phyloP scores from a whole-genome alignment of 768 basidiomycete genomes.

The Lactarius tabidus region DNA sequence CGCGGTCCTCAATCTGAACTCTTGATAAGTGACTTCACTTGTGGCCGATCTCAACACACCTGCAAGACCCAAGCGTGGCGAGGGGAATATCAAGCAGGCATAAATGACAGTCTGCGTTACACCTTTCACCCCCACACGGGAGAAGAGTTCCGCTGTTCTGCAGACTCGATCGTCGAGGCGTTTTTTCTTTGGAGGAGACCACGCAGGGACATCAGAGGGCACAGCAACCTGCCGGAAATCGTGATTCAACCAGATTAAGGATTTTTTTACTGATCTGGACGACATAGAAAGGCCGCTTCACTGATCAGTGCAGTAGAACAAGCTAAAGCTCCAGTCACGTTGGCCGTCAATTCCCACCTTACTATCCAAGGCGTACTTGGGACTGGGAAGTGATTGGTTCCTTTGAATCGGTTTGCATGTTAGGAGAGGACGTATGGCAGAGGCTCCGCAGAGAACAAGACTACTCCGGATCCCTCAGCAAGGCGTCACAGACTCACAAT shows the following conservation, averaged over 20 bases:
- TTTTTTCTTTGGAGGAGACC: slow-evolving; percentile 38
- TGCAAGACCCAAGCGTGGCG: slow-evolving; percentile 38
- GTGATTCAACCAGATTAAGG: slow-evolving; percentile 15
- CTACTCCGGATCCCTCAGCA: too few species aligned
- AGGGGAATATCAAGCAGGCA: slow-evolving; percentile 29
- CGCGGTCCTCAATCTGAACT: slow-evolving; percentile 34
- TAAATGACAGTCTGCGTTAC: slow-evolving; percentile 38
- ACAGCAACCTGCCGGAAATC: slow-evolving; percentile 31
- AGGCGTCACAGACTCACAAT: too few species aligned
- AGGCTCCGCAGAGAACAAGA: too few species aligned
- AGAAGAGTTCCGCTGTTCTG: slow-evolving; percentile 35
- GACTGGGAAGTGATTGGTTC: not conserved
- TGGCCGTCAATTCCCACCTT: slow-evolving; percentile 30
- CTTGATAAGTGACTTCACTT: not conserved
- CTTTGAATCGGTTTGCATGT: not conserved
- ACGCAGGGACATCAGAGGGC: slow-evolving; percentile 42
- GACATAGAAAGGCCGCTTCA: slow-evolving; percentile 31
- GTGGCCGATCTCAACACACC: slow-evolving; percentile 29
- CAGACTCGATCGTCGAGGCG: slow-evolving; percentile 36
- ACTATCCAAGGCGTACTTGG: slow-evolving; percentile 20
- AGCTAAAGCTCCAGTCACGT: slow-evolving; percentile 35
- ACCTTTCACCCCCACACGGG: slow-evolving; percentile 33
- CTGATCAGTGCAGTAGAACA: slow-evolving; percentile 27
- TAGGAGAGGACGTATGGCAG: not conserved
- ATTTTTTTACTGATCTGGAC: not conserved